Conservation (phyloP, 1,284 basidiomycete genomes). For the Earliella scabrosa region DNA sequence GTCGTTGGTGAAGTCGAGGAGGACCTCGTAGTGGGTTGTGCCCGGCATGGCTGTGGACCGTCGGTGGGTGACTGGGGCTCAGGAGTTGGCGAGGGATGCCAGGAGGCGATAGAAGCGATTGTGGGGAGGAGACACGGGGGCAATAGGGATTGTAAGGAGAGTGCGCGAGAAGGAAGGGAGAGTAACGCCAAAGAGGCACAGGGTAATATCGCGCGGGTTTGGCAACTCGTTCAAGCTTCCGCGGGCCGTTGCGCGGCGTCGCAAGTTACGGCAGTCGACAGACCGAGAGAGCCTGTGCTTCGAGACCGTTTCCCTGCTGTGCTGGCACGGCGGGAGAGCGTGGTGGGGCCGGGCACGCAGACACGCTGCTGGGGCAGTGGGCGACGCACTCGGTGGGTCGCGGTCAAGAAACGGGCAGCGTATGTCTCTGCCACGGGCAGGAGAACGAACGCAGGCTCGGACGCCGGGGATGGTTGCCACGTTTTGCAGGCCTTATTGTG, state of each 20-base stretch:
- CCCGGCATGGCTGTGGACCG: constrained; percentile 44
- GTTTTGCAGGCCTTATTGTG: constrained; percentile 30
- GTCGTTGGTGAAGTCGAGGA: constrained; percentile 72
- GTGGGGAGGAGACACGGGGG: constrained; percentile 30
- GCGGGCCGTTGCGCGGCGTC: constrained; percentile 31
- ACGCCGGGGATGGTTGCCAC: constrained; percentile 26
- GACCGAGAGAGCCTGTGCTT: constrained; percentile 24
- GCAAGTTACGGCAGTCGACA: constrained; percentile 30
- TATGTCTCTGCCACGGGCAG: constrained; percentile 1
- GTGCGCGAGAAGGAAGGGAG: constrained; percentile 37
- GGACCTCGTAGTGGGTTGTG: constrained; percentile 62
- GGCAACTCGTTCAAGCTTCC: constrained; percentile 35
- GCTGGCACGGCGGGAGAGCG: not conserved
- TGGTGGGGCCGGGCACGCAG: not conserved
- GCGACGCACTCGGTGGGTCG: constrained; percentile 3
- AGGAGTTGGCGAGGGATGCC: constrained; percentile 18
- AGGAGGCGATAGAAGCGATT: constrained; percentile 25
- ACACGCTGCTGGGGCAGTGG: constrained; percentile 1
- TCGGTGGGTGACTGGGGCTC: constrained; percentile 3
- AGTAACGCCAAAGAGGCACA: constrained; percentile 36
- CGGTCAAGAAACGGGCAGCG: not conserved
- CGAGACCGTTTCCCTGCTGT: constrained; percentile 1
- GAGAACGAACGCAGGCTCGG: not conserved
- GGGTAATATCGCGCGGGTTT: constrained; percentile 28
- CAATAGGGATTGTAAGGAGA: constrained; percentile 31